These are phyloP conservation scores for Sporothrix mexicana DNA, from an alignment of 2,329 filamentous ascomycete species.

Conservation along the genomic window DNA sequence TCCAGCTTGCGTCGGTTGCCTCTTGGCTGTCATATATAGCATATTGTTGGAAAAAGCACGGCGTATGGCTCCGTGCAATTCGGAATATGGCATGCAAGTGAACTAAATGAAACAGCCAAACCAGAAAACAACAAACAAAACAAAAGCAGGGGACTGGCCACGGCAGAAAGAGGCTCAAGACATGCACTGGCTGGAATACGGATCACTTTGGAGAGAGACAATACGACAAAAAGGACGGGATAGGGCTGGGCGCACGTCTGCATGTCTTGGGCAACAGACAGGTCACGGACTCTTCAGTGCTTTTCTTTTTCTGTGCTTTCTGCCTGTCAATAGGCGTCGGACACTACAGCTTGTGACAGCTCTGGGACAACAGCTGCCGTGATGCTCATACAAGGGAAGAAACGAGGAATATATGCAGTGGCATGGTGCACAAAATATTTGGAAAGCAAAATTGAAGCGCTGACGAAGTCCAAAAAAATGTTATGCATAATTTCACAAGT, in stretches of 20 bases:
- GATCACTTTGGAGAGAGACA: background rate
- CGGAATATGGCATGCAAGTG: background rate
- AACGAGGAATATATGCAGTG: background rate
- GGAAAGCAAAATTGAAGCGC: too few relatives aligned
- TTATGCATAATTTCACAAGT: background rate
- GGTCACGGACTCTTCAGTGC: background rate
- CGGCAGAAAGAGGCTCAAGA: background rate
- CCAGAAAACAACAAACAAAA: conserved; percentile 17
- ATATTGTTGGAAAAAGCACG: too few relatives aligned
- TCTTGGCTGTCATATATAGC: background rate
- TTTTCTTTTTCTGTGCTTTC: background rate
- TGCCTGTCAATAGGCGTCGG: background rate
- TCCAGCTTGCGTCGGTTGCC: background rate
- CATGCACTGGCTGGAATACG: conserved; percentile 6
- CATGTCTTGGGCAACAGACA: background rate
- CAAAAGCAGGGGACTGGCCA: background rate
- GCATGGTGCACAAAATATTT: background rate
- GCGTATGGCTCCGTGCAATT: too few relatives aligned
- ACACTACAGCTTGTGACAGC: conserved; percentile 8
- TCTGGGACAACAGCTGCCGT: background rate
- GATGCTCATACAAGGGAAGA: background rate
- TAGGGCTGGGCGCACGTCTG: conserved; percentile 4
- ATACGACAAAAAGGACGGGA: background rate
- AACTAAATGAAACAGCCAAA: background rate
- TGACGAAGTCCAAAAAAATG: too few relatives aligned